Evolutionary conservation across 2,329 filamentous ascomycete species (phyloP).

Genomic region (Stemphylium beticola): DNA sequence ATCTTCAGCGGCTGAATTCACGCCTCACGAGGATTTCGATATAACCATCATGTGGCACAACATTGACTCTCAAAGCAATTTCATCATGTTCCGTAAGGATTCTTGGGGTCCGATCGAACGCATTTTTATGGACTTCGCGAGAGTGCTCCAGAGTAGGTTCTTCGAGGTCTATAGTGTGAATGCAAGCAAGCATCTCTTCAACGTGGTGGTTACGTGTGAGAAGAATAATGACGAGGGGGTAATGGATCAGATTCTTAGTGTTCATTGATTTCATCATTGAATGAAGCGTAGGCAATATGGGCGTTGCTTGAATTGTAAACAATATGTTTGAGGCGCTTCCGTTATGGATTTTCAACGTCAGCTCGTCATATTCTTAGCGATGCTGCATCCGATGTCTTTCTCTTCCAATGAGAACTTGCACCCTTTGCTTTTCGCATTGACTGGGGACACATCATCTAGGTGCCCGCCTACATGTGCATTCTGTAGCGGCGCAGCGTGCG

Average conservation of each 20-base stretch:
- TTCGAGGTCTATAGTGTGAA: constrained; percentile 1
- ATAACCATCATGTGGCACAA: neutral
- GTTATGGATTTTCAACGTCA: neutral
- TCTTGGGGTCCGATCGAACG: neutral
- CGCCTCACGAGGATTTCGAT: neutral
- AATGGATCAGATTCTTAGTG: neutral
- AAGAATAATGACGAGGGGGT: neutral
- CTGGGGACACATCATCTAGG: neutral
- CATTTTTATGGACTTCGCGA: constrained; percentile 1
- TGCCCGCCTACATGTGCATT: neutral
- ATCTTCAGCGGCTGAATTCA: neutral
- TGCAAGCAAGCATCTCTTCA: constrained; percentile 5
- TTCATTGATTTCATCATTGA: neutral
- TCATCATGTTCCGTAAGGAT: neutral
- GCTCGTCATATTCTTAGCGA: no score
- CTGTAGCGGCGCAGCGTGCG: neutral
- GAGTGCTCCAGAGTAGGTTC: neutral
- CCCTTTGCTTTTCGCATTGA: neutral
- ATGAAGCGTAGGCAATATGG: no score
- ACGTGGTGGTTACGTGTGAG: neutral
- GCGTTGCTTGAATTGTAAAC: no score
- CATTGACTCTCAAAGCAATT: neutral
- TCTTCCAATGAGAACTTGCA: neutral
- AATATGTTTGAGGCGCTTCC: neutral
- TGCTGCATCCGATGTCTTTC: neutral